Conservation (phyloP, 2,329 filamentous ascomycete species). For the Claviceps sorghi region DNA sequence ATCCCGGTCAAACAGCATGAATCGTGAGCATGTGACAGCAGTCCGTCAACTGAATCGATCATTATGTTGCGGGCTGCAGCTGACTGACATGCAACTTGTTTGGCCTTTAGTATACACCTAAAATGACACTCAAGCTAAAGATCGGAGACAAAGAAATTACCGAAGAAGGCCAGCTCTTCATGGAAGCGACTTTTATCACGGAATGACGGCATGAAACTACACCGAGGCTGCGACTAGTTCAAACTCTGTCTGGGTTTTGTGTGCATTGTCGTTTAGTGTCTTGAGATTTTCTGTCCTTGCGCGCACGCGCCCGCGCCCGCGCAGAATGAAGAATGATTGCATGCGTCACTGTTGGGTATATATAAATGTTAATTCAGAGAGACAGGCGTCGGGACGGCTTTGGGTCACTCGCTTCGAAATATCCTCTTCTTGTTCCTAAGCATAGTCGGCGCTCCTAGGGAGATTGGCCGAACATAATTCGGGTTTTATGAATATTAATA, state of each 20-base stretch:
- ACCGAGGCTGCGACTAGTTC: neutral
- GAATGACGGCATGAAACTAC: constrained; percentile 22
- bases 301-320: too few species aligned
- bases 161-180: constrained; percentile 69
- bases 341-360: constrained; percentile 9
- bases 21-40: neutral
- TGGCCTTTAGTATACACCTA: constrained; percentile 51
- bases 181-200: constrained; percentile 93
- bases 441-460: constrained; percentile 3
- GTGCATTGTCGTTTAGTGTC: neutral
- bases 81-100: neutral
- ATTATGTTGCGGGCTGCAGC: neutral
- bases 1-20: neutral
- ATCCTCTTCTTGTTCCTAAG: constrained; percentile 5
- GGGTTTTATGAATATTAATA: neutral
- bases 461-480: constrained; percentile 2
- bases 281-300: neutral
- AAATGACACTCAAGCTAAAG: constrained; percentile 65
- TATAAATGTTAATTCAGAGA: constrained; percentile 5
- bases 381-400: constrained; percentile 13
- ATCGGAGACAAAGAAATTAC: constrained; percentile 63
- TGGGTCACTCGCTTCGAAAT: constrained; percentile 13
- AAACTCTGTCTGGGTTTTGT: neutral
- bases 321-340: constrained; percentile 3
- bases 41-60: neutral